Evolutionary conservation across 768 basidiomycete genomes (phyloP).

Genomic region (Lentinula edodes): DNA sequence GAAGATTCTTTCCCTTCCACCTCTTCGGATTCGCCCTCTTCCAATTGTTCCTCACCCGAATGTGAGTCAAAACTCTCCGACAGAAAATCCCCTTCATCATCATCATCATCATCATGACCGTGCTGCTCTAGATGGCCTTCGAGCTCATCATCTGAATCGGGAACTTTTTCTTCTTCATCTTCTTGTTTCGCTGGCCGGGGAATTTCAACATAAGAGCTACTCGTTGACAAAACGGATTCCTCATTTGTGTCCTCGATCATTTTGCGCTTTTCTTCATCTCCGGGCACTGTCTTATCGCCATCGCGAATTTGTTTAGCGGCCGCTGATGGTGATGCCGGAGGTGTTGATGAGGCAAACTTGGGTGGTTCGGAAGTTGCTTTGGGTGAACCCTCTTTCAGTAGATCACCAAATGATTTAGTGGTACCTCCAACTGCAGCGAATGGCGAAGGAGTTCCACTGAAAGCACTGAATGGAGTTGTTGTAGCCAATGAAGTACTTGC

Average conservation of each 20-base stretch:
- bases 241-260: constrained; percentile 11
- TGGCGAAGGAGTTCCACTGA: constrained; percentile 35
- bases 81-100: constrained; percentile 22
- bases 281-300: background rate
- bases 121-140: constrained; percentile 7
- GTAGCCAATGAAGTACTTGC: constrained; percentile 19
- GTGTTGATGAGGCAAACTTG: background rate
- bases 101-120: constrained; percentile 21
- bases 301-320: constrained; percentile 10
- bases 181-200: constrained; percentile 18
- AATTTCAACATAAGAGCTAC: constrained; percentile 47
- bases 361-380: background rate
- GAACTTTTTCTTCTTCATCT: constrained; percentile 19
- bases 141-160: constrained; percentile 13
- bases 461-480: constrained; percentile 46
- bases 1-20: constrained; percentile 18
- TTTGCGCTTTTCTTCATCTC: constrained; percentile 10
- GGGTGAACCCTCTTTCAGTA: constrained; percentile 36
- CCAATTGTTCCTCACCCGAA: constrained; percentile 16
- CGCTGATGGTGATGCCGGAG: constrained; percentile 14
- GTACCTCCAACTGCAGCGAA: constrained; percentile 38
- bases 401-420: constrained; percentile 54
- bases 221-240: constrained; percentile 35
- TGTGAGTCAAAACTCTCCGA: constrained; percentile 24
- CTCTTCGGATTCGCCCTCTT: constrained; percentile 26